Base-by-base conservation (phyloP, 805 yeast species). In the Metschnikowia similis region DNA sequence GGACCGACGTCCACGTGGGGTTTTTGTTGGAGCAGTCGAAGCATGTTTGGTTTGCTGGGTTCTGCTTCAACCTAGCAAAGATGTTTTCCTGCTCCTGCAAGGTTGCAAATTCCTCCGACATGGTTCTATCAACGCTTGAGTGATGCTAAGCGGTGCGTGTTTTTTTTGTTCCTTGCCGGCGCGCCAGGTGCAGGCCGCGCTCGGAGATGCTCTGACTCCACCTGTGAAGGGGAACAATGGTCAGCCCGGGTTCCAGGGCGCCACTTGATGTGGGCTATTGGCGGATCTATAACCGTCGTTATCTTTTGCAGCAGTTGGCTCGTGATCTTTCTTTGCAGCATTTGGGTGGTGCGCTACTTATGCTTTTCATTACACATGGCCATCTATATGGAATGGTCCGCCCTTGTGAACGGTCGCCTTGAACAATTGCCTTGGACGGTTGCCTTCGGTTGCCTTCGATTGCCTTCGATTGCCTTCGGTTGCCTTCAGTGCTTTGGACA, bases 1-100 rank as follows among this genome's bases (percentile, higher is more conserved):
- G 96, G 48, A 92, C 90, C 11, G 98, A 92, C 3, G 99, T 89
- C 99, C 99, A 94, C 0, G 98, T 89, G 35, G 99, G 98, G 66
- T 91, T 91, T 65, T 87, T 89, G 60, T 91, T 87, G 47, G 86
- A 80, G 69, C 99, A 94, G 66, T 94, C 99, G 70, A 94, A 92
- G 71, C 99, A 94, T 35, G 77, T 81, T 62, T 85, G 85, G 74
- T 91, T 91, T 42, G 89, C 87, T 27, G 83, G 83, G 54, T 79
- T 75, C 67, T 84, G 72, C 59, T 81, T 79, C 58, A 88, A 72
- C 65, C 79, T 76, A 46, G 74, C 72, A 62, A 89, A 89, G 56
- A 89, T 80, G 45, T 76, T 76, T 42, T 77, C 77, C 47, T 85
- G 84, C 60, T 85, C 87, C 58, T 85, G 90, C 63, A 83, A 83